Evolutionary conservation across 768 basidiomycete genomes (phyloP).

Genomic region (Naematelia aurantialba): DNA sequence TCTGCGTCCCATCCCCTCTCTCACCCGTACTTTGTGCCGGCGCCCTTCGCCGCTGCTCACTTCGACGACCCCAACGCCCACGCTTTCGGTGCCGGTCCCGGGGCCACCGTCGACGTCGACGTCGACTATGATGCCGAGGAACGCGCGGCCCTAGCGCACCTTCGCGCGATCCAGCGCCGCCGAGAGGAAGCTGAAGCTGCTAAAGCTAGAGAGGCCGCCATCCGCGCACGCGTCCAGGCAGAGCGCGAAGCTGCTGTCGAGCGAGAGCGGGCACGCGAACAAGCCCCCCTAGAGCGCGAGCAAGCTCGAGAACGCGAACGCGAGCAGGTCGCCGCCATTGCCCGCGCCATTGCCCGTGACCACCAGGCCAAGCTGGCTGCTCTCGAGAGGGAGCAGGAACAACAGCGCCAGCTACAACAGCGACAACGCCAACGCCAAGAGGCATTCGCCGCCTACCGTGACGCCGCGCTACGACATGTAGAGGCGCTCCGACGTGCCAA

Average conservation of each 20-base stretch:
- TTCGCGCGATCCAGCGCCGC: slow-evolving; percentile 34
- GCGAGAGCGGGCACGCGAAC: slow-evolving; percentile 2
- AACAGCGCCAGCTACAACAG: not conserved
- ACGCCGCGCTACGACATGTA: slow-evolving; percentile 1
- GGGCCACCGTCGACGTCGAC: too few species aligned
- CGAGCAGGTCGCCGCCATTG: slow-evolving; percentile 4
- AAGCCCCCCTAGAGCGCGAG: not conserved
- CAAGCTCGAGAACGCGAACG: slow-evolving; percentile 2
- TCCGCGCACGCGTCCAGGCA: slow-evolving; percentile 12
- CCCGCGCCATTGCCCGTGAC: slow-evolving; percentile 1
- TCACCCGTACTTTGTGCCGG: not conserved
- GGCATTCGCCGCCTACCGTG: not conserved
- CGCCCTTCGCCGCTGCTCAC: not conserved
- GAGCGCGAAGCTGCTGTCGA: slow-evolving; percentile 6
- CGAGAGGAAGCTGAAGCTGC: slow-evolving; percentile 23
- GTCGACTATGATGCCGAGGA: slow-evolving; percentile 39
- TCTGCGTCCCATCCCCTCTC: not conserved
- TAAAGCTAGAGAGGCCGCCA: slow-evolving; percentile 16
- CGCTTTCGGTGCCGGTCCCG: not conserved
- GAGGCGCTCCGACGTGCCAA: too few species aligned
- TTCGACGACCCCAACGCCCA: not conserved
- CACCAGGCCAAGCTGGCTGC: not conserved
- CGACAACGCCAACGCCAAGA: not conserved
- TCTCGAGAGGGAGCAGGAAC: not conserved
- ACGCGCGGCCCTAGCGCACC: slow-evolving; percentile 36